Evolutionary conservation across 306 rosid genomes (phyloP).

Genomic region (Pueraria montana): DNA sequence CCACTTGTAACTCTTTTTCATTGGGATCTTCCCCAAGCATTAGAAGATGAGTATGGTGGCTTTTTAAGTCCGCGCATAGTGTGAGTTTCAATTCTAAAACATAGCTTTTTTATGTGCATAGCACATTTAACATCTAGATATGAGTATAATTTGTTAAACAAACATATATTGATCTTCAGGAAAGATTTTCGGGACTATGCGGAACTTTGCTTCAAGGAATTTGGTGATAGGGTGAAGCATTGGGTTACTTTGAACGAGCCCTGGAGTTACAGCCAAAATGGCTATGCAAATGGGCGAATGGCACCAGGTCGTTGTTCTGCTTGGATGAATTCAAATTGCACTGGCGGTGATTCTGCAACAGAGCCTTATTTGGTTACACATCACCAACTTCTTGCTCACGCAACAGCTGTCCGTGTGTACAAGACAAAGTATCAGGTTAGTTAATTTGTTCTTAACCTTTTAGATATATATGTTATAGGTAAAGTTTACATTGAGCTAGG

Average conservation of each 20-base stretch:
- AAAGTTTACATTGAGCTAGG: no score
- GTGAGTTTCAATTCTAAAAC: background rate
- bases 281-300: conserved; percentile 39
- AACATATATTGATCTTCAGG: background rate
- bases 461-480: background rate
- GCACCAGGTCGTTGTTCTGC: background rate
- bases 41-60: conserved; percentile 63
- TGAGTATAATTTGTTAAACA: background rate
- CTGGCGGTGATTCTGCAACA: background rate
- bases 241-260: conserved; percentile 46
- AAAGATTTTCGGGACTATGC: background rate
- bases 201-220: conserved; percentile 10
- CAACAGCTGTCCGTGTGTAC: background rate
- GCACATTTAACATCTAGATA: no score
- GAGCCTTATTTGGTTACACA: background rate
- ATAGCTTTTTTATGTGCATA: no score
- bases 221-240: background rate
- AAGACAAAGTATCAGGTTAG: background rate
- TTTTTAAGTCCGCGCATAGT: conserved; percentile 48
- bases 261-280: background rate
- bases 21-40: conserved; percentile 65
- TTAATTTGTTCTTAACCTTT: no score
- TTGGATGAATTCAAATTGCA: background rate
- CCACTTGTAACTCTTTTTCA: conserved; percentile 59
- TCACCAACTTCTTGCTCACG: background rate